These are phyloP conservation scores for Nannizziopsis barbatae DNA, from an alignment of 2,329 filamentous ascomycete species.

Conservation along the genomic window DNA sequence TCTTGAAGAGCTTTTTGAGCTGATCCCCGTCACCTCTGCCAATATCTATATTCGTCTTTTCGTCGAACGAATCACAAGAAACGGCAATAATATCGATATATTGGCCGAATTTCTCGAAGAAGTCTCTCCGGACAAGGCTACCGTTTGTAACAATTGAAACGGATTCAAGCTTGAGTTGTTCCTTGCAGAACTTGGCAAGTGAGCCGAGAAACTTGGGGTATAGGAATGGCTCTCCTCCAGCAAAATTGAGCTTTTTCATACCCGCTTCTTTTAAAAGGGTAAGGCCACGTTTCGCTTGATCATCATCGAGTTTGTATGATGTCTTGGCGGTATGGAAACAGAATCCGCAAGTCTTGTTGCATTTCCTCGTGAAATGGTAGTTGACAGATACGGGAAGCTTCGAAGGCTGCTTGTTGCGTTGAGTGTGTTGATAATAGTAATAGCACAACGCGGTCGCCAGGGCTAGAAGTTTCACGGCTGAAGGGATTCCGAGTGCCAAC, in stretches of 20 bases:
- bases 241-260: constrained; percentile 48
- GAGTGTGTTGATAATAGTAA: no score
- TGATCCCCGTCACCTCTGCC: constrained; percentile 43
- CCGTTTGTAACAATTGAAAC: constrained; percentile 47
- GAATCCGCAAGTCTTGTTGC: constrained; percentile 43
- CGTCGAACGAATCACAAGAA: constrained; percentile 45
- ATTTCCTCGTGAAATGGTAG: constrained; percentile 39
- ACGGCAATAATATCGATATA: constrained; percentile 46
- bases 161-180: constrained; percentile 39
- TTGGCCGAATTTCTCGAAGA: constrained; percentile 33
- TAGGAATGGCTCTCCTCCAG: constrained; percentile 46
- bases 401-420: background rate
- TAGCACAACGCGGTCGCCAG: no score
- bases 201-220: constrained; percentile 36
- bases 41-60: constrained; percentile 41
- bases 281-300: constrained; percentile 38
- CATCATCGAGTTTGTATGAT: constrained; percentile 34
- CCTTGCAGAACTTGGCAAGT: constrained; percentile 41
- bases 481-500: no score
- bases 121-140: constrained; percentile 36
- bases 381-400: constrained; percentile 34
- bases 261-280: constrained; percentile 39
- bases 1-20: constrained; percentile 34
- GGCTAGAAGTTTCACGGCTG: no score
- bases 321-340: constrained; percentile 48